A percentile compares a stretch with the other conserved stretches of the same genome.
Evolutionary conservation across 345 rosid species (phyloP).

Genomic region (Eucalyptus albens): DNA sequence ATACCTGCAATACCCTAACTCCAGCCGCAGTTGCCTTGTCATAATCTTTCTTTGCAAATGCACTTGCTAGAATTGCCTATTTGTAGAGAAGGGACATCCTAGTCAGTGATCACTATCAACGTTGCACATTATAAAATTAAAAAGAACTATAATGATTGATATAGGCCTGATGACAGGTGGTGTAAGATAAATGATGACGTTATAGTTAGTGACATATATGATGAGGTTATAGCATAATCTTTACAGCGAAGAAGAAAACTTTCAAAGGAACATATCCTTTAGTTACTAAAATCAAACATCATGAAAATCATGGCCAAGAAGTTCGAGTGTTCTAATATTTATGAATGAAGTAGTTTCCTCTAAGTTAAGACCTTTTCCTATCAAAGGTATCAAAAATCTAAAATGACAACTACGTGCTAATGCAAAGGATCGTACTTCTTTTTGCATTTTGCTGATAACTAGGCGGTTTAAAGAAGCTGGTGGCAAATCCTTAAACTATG

Average conservation of each 20-base stretch:
- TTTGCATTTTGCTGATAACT: background rate
- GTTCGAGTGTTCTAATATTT: background rate
- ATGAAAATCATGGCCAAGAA: background rate
- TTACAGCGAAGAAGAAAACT: background rate
- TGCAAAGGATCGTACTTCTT: background rate
- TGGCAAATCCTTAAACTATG: background rate
- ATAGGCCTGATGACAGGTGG: background rate
- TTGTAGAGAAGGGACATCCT: background rate
- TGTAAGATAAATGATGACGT: background rate
- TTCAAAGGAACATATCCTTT: background rate
- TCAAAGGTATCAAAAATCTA: background rate
- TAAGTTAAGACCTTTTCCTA: background rate
- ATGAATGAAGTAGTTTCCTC: background rate
- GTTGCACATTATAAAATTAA: background rate
- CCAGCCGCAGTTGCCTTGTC: conserved; percentile 55
- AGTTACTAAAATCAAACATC: background rate
- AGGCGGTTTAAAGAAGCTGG: background rate
- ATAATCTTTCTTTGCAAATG: conserved; percentile 75
- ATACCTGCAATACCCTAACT: conserved; percentile 65
- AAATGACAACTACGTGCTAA: background rate
- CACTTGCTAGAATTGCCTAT: conserved; percentile 79
- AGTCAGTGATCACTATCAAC: background rate
- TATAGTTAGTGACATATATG: background rate
- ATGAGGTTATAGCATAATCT: background rate
- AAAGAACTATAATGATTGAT: background rate